phyloP scores from a whole-genome alignment of 306 rosid genomes.

The Sphenostylis stenocarpa region DNA sequence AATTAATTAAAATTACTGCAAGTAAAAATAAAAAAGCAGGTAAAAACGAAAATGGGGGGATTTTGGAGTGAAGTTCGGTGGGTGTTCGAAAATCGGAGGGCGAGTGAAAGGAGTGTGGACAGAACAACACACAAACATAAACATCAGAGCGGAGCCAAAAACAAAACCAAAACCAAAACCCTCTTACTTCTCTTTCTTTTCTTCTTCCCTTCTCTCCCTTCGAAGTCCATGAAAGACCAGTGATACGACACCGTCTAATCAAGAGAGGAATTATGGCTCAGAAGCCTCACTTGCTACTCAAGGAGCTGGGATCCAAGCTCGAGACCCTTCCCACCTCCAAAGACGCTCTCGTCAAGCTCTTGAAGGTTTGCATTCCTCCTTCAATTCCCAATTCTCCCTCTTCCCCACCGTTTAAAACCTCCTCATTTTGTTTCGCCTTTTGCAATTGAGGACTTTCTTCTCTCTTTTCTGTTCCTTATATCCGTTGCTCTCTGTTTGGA shows the following conservation, averaged over 20 bases:
- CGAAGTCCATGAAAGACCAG: conserved; percentile 43
- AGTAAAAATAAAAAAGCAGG: conserved; percentile 7
- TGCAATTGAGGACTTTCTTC: background rate
- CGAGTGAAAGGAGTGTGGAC: background rate
- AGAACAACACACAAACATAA: background rate
- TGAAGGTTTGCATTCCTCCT: conserved; percentile 60
- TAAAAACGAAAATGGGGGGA: background rate
- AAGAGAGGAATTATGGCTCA: conserved; percentile 50
- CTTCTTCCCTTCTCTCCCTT: background rate
- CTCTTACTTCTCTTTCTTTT: conserved; percentile 17
- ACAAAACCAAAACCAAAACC: conserved; percentile 20
- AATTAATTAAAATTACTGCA: background rate
- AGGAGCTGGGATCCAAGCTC: conserved; percentile 97
- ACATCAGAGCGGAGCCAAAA: background rate
- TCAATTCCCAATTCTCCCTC: background rate
- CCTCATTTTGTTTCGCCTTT: background rate
- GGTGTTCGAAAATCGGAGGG: conserved; percentile 48
- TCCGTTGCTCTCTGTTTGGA: conserved; percentile 30
- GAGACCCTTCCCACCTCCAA: conserved; percentile 67
- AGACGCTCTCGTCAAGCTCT: conserved; percentile 79
- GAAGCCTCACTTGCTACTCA: conserved; percentile 73
- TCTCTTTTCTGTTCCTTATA: background rate
- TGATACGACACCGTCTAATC: conserved; percentile 43
- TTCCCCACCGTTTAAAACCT: background rate
- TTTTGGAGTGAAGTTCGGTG: conserved; percentile 39